Base-by-base conservation (phyloP, 371 early-diverging fungal species). In the Mortierella sp. region DNA sequence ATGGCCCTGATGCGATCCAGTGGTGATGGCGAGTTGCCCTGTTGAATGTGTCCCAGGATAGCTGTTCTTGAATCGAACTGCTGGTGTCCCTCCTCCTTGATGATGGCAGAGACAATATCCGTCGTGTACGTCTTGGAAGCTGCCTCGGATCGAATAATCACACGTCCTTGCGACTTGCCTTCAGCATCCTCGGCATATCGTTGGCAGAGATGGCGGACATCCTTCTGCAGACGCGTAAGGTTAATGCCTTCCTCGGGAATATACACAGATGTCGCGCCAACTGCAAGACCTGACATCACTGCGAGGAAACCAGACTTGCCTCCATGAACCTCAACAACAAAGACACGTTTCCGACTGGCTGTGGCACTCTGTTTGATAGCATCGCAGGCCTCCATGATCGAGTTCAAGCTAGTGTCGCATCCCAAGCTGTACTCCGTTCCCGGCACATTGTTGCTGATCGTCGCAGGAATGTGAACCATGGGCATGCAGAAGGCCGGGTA, bases 281-380 rank as follows among this genome's bases (percentile, higher is more conserved):
- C 81, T 26, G 91, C 94, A 21, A 99, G 85, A 19, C 97, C 99
- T 28, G 93, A 94, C 78, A 97, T 83, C 5, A 94, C 90, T 7
- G 99, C 94, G 61, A 99, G 83, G 80, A 93, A 99, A 3, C 99
- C 99, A 79, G 95, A 94, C 56, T 94, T 90, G 50, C 98, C 99
- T 52, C 99, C 99, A 72, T 97, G 97, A 27, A 98, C 96, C 84
- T 99, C 99, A 21, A 99, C 95, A 14, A 99, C 92, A 87, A 99
- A 98, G 12, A 98, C 97, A 37, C 96, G 90, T 52, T 94, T 94
- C 68, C 96, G 87, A 42, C 92, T 91, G 19, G 98, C 93, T 15
- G 92, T 90, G 12, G 97, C 96, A 58, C 93, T 94, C 71, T 94
- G 92, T 80, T 94, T 94, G 79, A 99, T 95, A 58, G 93, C 87